A percentile compares a stretch with the other conserved stretches of the same genome.
These are phyloP conservation scores for Talaromyces sp. DNA, from an alignment of 2,329 filamentous ascomycete genomes.

Conservation along the genomic window DNA sequence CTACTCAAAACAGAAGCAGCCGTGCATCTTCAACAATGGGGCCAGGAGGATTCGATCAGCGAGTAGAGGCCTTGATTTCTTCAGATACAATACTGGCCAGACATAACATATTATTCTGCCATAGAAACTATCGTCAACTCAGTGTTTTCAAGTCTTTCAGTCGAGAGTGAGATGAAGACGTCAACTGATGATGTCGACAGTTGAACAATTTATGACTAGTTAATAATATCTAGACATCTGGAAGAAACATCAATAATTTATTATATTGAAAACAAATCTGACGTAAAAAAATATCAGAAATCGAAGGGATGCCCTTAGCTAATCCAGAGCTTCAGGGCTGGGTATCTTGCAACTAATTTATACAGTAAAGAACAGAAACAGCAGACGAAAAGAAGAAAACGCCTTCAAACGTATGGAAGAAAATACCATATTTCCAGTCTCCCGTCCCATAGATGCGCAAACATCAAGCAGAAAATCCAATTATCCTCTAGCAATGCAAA, in stretches of 20 bases:
- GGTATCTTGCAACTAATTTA: background rate
- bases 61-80: background rate
- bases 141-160: too few relatives aligned
- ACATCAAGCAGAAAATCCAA: background rate
- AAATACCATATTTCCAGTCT: background rate
- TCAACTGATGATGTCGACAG: too few relatives aligned
- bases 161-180: too few relatives aligned
- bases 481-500: background rate
- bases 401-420: background rate
- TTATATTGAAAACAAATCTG: background rate
- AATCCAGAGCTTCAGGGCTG: background rate
- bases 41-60: too few relatives aligned
- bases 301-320: background rate
- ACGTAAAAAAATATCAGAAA: background rate
- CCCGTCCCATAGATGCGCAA: background rate
- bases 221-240: too few relatives aligned
- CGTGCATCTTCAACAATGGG: background rate
- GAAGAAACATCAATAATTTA: background rate
- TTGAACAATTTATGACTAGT: background rate
- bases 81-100: too few relatives aligned
- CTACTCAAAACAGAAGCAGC: constrained; percentile 8
- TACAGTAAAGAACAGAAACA: background rate
- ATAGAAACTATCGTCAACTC: too few relatives aligned
- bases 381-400: background rate
- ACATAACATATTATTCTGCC: too few relatives aligned